Evolutionary conservation across 768 basidiomycete genomes (phyloP).

Genomic region (Rhodotorula paludigena): DNA sequence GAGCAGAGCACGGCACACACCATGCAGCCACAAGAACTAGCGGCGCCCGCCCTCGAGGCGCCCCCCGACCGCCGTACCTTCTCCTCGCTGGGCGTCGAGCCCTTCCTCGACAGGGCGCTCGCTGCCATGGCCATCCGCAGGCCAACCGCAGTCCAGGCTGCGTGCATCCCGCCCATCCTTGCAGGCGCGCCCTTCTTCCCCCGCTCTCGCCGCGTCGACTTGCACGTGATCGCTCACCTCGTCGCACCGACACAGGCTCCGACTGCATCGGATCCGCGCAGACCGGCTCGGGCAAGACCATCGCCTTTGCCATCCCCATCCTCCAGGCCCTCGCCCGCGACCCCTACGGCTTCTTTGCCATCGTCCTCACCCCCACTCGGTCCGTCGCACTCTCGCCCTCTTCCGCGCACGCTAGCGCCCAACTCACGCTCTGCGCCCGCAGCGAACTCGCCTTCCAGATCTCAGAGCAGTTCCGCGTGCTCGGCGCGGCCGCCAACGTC

Average conservation of each 20-base stretch:
- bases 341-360: constrained; percentile 89
- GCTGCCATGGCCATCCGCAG: constrained; percentile 72
- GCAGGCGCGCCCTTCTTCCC: constrained; percentile 54
- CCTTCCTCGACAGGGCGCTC: constrained; percentile 61
- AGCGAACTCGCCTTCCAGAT: constrained; percentile 98
- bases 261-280: constrained; percentile 98
- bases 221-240: background rate
- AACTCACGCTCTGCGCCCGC: background rate
- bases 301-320: constrained; percentile 94
- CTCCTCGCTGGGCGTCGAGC: constrained; percentile 48
- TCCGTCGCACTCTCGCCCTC: constrained; percentile 46
- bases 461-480: constrained; percentile 86
- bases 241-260: constrained; percentile 56
- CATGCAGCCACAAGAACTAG: background rate
- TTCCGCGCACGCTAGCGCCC: background rate
- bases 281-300: constrained; percentile 95
- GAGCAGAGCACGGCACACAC: background rate
- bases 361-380: constrained; percentile 93
- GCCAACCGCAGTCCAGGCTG: constrained; percentile 82
- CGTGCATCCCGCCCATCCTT: constrained; percentile 83
- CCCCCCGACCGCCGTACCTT: constrained; percentile 42
- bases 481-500: constrained; percentile 74
- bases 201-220: background rate
- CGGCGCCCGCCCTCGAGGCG: background rate
- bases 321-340: constrained; percentile 79